Evolutionary conservation across 352 stramenopile species (phyloP), one percentile per base, ranked within the genome.

Genomic region (Phytophthora podocarpi): DNA sequence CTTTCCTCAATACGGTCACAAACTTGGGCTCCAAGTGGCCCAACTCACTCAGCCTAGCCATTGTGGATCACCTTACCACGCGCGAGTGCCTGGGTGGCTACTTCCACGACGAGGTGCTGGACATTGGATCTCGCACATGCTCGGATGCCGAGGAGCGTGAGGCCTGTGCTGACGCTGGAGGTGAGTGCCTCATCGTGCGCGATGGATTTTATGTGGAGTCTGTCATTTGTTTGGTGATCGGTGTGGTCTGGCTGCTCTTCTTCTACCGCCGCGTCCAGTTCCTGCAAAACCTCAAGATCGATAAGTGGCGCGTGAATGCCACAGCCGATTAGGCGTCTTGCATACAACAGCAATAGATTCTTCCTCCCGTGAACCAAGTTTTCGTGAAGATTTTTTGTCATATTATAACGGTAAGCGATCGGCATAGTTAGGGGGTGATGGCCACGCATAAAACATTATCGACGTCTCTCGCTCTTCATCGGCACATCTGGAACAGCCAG

Each of bases 1-100:
- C 98, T 27, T 94, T 99, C 48, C 85, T 99, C 39, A 99, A 99
- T 72, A 99, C 98, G 5, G 90, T 99, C 63, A 94, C 95, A 36
- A 99, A 99, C 76, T 67, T 99, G 13, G 98, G 97, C 37, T 94
- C 87, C 49, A 99, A 98, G 80, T 96, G 87, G 87, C 87, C 87
- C 16, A 96, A 94, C 65, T 96, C 87, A 36, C 64, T 96, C 37
- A 93, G 83, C 35, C 76, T 96, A 12, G 83, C 80, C 2, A 68
- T 89, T n/a, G 87, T 96, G 18, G 87, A 96, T 53, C 83, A 84
- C 49, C 67, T 94, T 20, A 93, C 85, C 21, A 93, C 82, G 15
- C 83, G 84, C 15, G 78, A 93, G 56, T 95, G 86, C 45, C 76
- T 92, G 26, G 81, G 77, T n/a, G 80, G 80, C 32, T 52, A 67